Evolutionary conservation across 805 yeast genomes (phyloP), one percentile per base, ranked within the genome.

Genomic region (Komagataella pastoris): DNA sequence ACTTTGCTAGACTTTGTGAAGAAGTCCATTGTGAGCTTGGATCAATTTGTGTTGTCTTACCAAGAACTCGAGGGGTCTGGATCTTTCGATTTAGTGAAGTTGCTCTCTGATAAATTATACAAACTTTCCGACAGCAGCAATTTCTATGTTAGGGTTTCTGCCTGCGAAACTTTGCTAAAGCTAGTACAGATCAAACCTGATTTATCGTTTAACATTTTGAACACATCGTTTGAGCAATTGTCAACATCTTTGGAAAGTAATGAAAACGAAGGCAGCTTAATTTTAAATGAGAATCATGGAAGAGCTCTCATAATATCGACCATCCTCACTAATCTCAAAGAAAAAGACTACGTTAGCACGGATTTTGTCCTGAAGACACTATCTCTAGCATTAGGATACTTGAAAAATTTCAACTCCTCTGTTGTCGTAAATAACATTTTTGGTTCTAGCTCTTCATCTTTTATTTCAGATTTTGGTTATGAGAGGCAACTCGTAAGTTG

Each of bases 401-500:
- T 68, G 47, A 67, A 67, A 49, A 62, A 59, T 48, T 67, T 65
- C 53, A 67, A 66, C 51, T 65, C 72, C 0, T 58, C 67, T n/a
- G 64, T 67, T 2, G 58, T 67, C 21, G 59, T 65, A 24, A 62
- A 58, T 19, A 66, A 66, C 53, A 51, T 67, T 47, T 60, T 66
- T 53, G 63, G 65, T 7, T 57, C 57, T n/a, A 61, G 57, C 17
- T 59, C 64, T 6, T 62, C 63, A 18, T 54, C 56, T 12, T 57
- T 50, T 24, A 62, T 68, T 30, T 61, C 66, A 1, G 64, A 66
- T 52, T 49, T 55, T 3, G 58, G 60, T 46, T 68, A 67, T 54
- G 70, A 68, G 51, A 66, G 61, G 51, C 72, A 68, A 55, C 52
- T 76, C 49, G 62, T 76, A 47, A 65, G 87, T 46, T 85, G 93